Conservation (phyloP, 371 early-diverging fungal species). For the Globomyces sp. region DNA sequence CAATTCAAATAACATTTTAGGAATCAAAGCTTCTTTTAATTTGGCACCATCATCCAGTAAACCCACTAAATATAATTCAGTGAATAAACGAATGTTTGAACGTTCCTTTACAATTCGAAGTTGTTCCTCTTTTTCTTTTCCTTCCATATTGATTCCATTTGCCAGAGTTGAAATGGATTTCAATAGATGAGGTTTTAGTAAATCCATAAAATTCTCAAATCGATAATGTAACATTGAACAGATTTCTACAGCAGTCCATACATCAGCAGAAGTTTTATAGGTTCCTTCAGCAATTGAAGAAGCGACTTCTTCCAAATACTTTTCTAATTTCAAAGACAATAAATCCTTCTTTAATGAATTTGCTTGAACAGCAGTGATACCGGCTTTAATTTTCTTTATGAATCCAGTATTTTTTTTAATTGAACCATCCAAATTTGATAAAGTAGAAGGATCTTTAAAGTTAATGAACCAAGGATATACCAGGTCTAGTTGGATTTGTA, state of each 20-base stretch:
- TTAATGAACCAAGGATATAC: background rate
- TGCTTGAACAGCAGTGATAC: slow-evolving; percentile 71
- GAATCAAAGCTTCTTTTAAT: slow-evolving; percentile 19
- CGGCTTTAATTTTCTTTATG: slow-evolving; percentile 86
- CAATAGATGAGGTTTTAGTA: slow-evolving; percentile 61
- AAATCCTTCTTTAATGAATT: slow-evolving; percentile 72
- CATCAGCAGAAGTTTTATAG: slow-evolving; percentile 70
- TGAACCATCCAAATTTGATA: slow-evolving; percentile 80
- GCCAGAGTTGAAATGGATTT: slow-evolving; percentile 48
- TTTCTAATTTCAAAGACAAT: slow-evolving; percentile 84
- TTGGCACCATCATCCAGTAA: slow-evolving; percentile 28
- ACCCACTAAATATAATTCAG: slow-evolving; percentile 84
- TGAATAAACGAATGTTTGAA: slow-evolving; percentile 66
- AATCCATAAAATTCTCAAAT: slow-evolving; percentile 76
- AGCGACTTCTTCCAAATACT: slow-evolving; percentile 91
- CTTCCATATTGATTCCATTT: background rate
- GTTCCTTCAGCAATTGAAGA: slow-evolving; percentile 76
- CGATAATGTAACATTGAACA: slow-evolving; percentile 87
- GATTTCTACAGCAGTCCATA: slow-evolving; percentile 81
- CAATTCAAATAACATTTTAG: slow-evolving; percentile 26
- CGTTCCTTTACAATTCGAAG: slow-evolving; percentile 65
- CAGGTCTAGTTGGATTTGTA: slow-evolving; percentile 3
- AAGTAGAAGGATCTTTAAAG: slow-evolving; percentile 8
- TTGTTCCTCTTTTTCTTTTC: slow-evolving; percentile 17
- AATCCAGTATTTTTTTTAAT: slow-evolving; percentile 96